Conservation (phyloP, 1,284 basidiomycete species). For the Coniferiporia weirii region DNA sequence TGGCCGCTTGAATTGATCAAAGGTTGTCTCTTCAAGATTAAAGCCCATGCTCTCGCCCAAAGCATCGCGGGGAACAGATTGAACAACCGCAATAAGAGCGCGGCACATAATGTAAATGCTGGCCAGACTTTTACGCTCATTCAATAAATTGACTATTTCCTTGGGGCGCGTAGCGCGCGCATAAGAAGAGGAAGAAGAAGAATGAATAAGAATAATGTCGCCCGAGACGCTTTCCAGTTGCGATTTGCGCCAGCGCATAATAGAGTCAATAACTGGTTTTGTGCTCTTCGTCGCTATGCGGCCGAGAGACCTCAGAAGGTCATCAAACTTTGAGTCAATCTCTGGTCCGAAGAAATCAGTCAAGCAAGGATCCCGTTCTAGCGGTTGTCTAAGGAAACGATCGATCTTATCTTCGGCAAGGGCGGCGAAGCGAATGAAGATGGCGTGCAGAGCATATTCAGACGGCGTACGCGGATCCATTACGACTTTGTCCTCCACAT, state of each 20-base stretch:
- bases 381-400: conserved; percentile 58
- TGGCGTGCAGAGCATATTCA: conserved; percentile 81
- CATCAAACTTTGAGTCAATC: conserved; percentile 76
- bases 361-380: conserved; percentile 69
- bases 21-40: conserved; percentile 78
- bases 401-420: conserved; percentile 76
- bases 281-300: conserved; percentile 83
- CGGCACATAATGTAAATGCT: conserved; percentile 87
- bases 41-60: conserved; percentile 74
- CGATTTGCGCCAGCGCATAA: conserved; percentile 82
- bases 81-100: conserved; percentile 73
- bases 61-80: conserved; percentile 66
- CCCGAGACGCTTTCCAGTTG: conserved; percentile 64
- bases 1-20: conserved; percentile 78
- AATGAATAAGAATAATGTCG: conserved; percentile 48
- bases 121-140: conserved; percentile 76
- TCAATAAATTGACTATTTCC: conserved; percentile 57
- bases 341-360: conserved; percentile 63
- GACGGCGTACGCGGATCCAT: conserved; percentile 75
- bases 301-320: conserved; percentile 75
- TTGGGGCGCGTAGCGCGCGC: conserved; percentile 34
- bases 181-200: conserved; percentile 36
- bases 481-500: conserved; percentile 58
- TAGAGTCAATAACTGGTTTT: conserved; percentile 80
- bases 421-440: conserved; percentile 80